phyloP scores from a whole-genome alignment of 257 asterid genomes.

The Nicotiana noctiflora region DNA sequence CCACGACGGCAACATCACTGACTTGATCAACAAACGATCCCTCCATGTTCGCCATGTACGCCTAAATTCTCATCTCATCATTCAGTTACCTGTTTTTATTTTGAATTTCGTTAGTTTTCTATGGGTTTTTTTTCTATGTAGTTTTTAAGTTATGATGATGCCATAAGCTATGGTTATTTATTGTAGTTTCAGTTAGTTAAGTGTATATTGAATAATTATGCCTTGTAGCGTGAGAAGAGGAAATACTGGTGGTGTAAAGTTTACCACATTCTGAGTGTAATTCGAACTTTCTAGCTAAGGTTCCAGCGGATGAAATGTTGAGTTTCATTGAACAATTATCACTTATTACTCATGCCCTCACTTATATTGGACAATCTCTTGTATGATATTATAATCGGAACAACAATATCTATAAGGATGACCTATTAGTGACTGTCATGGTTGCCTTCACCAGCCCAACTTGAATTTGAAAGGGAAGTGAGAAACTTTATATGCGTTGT shows the following conservation, averaged over 20 bases:
- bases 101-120: neutral
- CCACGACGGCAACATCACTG: constrained; percentile 78
- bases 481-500: neutral
- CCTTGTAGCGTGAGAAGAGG: neutral
- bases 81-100: neutral
- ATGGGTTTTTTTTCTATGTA: neutral
- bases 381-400: neutral
- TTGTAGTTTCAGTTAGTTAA: constrained; percentile 1
- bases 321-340: neutral
- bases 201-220: neutral
- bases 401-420: neutral
- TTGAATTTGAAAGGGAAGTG: neutral
- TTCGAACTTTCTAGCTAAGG: neutral
- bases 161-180: neutral
- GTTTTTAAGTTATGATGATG: neutral
- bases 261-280: neutral
- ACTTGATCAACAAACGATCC: constrained; percentile 59
- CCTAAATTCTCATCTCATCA: neutral
- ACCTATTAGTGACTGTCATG: neutral
- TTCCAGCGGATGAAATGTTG: neutral
- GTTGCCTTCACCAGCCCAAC: neutral
- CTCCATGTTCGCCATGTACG: constrained; percentile 30
- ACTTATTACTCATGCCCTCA: neutral
- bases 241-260: neutral
- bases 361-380: neutral